phyloP scores from a whole-genome alignment of 2,329 filamentous ascomycete species.

The Aspergillus caelatus region DNA sequence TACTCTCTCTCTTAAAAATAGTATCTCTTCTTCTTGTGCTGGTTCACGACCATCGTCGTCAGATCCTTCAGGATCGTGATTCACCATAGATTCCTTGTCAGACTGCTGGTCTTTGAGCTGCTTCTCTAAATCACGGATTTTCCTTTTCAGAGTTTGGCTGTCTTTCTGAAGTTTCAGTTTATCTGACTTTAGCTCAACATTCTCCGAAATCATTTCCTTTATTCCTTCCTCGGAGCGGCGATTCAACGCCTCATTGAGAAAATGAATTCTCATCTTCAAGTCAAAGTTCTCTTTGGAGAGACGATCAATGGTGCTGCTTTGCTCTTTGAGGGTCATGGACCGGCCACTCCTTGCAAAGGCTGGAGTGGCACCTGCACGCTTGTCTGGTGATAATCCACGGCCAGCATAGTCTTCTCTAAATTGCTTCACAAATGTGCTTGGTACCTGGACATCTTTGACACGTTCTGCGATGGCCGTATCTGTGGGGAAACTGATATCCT shows the following conservation, averaged over 20 bases:
- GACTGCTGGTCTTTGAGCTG: conserved; percentile 63
- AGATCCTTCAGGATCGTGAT: conserved; percentile 45
- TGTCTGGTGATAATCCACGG: conserved; percentile 63
- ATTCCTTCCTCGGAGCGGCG: conserved; percentile 94
- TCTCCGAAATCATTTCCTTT: conserved; percentile 97
- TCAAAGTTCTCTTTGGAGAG: conserved; percentile 98
- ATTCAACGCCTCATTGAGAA: conserved; percentile 88
- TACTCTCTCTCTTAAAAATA: conserved; percentile 80
- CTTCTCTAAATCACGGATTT: conserved; percentile 84
- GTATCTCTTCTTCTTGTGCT: conserved; percentile 78
- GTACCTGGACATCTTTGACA: conserved; percentile 86
- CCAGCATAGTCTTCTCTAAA: conserved; percentile 71
- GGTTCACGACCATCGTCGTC: conserved; percentile 52
- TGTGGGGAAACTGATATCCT: conserved; percentile 67
- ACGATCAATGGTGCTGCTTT: conserved; percentile 94
- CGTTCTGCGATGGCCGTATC: conserved; percentile 88
- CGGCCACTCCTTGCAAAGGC: conserved; percentile 60
- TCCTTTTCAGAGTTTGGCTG: conserved; percentile 77
- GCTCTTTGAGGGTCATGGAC: conserved; percentile 89
- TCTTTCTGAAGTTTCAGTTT: conserved; percentile 88
- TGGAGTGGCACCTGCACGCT: conserved; percentile 55
- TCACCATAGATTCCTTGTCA: conserved; percentile 47
- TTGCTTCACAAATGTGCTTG: conserved; percentile 82
- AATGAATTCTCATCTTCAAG: conserved; percentile 95
- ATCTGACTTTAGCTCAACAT: conserved; percentile 90